These are phyloP conservation scores for Teratosphaeria gauchensis DNA, from an alignment of 2,329 filamentous ascomycete species.

Conservation along the genomic window DNA sequence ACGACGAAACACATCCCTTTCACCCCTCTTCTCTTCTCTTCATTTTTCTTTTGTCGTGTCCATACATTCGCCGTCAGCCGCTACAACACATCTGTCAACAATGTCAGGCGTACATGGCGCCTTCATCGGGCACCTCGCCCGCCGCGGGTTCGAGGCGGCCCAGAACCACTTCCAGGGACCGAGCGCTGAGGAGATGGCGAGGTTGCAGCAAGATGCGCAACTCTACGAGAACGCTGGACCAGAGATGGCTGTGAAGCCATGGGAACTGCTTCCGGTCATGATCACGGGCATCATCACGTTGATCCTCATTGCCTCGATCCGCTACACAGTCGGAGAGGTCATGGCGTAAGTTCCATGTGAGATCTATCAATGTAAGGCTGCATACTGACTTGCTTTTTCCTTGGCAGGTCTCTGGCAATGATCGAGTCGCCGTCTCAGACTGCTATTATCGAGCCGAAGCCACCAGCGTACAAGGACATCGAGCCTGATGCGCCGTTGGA, in stretches of 20 bases:
- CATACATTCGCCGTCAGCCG: neutral
- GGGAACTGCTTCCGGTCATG: constrained; percentile 20
- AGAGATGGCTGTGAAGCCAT: constrained; percentile 15
- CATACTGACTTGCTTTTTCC: neutral
- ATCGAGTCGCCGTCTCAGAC: constrained; percentile 51
- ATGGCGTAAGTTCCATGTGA: constrained; percentile 30
- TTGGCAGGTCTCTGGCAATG: constrained; percentile 44
- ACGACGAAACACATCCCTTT: neutral
- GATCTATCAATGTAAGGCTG: neutral
- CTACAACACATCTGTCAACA: neutral
- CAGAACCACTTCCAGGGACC: constrained; percentile 16
- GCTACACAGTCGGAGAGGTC: constrained; percentile 51
- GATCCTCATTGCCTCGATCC: constrained; percentile 31
- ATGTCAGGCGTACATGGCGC: constrained; percentile 9
- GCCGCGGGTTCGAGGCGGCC: constrained; percentile 22
- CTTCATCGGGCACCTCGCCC: constrained; percentile 23
- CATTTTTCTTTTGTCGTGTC: neutral
- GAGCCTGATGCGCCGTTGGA: constrained; percentile 37
- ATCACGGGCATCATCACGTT: constrained; percentile 31
- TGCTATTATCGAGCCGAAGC: constrained; percentile 35
- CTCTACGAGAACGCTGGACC: constrained; percentile 19
- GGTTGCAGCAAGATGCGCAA: constrained; percentile 19
- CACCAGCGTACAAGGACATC: constrained; percentile 37
- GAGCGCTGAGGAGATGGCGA: constrained; percentile 10
- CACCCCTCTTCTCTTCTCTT: neutral